These are phyloP conservation scores for Aspergillus sojae DNA, from an alignment of 2,329 filamentous ascomycete species.

Conservation along the genomic window DNA sequence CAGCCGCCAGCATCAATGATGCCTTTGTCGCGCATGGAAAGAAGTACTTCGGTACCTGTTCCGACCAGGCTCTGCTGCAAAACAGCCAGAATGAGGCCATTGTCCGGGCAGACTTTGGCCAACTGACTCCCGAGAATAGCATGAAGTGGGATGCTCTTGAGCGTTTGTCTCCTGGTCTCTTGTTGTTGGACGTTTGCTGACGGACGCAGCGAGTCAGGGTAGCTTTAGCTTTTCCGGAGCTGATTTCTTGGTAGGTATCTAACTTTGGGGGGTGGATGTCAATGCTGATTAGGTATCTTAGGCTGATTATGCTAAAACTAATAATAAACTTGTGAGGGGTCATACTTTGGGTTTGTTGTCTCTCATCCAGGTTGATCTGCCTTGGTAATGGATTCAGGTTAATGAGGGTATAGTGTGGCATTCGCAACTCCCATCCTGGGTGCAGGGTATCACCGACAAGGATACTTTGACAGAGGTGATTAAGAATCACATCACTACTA, in stretches of 20 bases:
- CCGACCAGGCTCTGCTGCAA: constrained; percentile 54
- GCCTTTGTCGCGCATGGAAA: constrained; percentile 65
- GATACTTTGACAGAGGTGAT: constrained; percentile 56
- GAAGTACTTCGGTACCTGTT: constrained; percentile 65
- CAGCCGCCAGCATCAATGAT: constrained; percentile 51
- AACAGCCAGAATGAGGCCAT: constrained; percentile 65
- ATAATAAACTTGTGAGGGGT: constrained; percentile 58
- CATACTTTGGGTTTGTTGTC: constrained; percentile 54
- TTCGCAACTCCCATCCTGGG: constrained; percentile 36
- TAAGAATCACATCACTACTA: constrained; percentile 44
- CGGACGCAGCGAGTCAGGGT: constrained; percentile 42
- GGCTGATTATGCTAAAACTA: constrained; percentile 41
- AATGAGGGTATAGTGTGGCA: constrained; percentile 37
- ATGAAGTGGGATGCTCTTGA: constrained; percentile 68
- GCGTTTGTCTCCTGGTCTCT: constrained; percentile 31
- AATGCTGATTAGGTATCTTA: constrained; percentile 55
- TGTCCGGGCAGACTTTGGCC: constrained; percentile 63
- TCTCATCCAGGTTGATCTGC: too few species aligned
- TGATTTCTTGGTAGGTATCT: constrained; percentile 50
- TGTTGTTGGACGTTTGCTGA: neutral
- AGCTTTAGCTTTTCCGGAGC: constrained; percentile 60
- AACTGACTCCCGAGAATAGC: constrained; percentile 65
- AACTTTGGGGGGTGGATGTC: constrained; percentile 61
- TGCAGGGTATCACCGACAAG: constrained; percentile 55
- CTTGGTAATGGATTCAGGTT: neutral